Percentiles rank a stretch among this genome's conserved stretches.
Evolutionary conservation across 495 filamentous ascomycete genomes (phyloP).

Genomic region (Penicillium coffeae): DNA sequence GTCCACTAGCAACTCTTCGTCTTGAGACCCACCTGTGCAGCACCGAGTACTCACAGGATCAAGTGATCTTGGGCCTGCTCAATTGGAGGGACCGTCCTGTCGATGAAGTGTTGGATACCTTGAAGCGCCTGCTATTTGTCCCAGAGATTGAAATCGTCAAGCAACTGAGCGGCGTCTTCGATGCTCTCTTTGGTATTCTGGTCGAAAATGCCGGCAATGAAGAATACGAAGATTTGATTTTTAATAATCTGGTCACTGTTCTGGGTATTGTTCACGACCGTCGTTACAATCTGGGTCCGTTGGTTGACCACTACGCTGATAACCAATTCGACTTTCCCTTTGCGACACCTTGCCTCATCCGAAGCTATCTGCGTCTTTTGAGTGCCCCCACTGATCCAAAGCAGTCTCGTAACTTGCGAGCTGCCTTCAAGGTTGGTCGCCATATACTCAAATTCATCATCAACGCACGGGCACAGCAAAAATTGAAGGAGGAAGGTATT

Average conservation of each 20-base stretch:
- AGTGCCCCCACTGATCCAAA: constrained; percentile 73
- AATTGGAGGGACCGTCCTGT: constrained; percentile 77
- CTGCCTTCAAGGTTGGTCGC: constrained; percentile 90
- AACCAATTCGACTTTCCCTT: constrained; percentile 89
- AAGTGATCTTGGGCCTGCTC: constrained; percentile 75
- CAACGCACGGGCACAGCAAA: constrained; percentile 80
- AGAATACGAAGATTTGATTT: constrained; percentile 88
- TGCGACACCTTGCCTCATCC: constrained; percentile 84
- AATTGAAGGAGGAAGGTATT: constrained; percentile 82
- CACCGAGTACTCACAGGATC: constrained; percentile 92
- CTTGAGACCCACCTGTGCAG: constrained; percentile 91
- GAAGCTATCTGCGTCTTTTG: constrained; percentile 79
- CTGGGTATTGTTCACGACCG: constrained; percentile 93
- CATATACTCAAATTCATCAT: constrained; percentile 95
- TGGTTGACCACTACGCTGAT: constrained; percentile 91
- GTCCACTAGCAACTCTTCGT: constrained; percentile 68
- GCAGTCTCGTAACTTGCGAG: constrained; percentile 76
- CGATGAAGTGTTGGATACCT: constrained; percentile 63
- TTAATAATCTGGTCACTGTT: constrained; percentile 83
- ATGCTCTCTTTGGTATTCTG: constrained; percentile 85
- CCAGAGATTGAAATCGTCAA: constrained; percentile 98
- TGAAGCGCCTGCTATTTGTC: constrained; percentile 86
- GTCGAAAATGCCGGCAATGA: constrained; percentile 85
- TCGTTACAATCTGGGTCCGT: constrained; percentile 81
- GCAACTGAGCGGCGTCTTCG: constrained; percentile 82